Conservation (phyloP, 116 monocot species). For the Posidonia oceanica region DNA sequence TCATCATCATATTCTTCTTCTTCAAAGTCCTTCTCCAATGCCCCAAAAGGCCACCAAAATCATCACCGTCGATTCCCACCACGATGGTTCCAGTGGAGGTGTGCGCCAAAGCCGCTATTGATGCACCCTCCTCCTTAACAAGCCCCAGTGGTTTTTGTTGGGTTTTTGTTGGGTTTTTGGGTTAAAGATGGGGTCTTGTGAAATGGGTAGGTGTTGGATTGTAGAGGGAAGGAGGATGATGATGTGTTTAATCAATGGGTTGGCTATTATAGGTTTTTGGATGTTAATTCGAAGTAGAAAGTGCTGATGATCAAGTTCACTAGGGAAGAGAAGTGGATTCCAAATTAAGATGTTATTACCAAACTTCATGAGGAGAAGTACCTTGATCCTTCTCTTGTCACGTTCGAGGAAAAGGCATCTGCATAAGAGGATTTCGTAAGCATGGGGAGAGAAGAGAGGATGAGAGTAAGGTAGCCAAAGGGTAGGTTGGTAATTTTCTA, state of each 20-base stretch:
- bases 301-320: slow-evolving; percentile 44
- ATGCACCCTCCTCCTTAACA: slow-evolving; percentile 20
- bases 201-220: neutral
- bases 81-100: slow-evolving; percentile 18
- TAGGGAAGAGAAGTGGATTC: slow-evolving; percentile 40
- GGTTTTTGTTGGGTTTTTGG: slow-evolving; percentile 1
- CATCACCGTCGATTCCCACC: neutral
- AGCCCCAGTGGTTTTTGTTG: slow-evolving; percentile 41
- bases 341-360: slow-evolving; percentile 74
- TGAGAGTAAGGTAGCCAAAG: too few species aligned
- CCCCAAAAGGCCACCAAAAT: too few species aligned
- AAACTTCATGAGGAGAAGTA: slow-evolving; percentile 77
- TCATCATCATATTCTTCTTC: too few species aligned
- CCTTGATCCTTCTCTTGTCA: slow-evolving; percentile 40
- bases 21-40: too few species aligned
- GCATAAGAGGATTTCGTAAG: too few species aligned
- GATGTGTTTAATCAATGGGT: too few species aligned
- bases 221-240: too few species aligned
- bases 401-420: slow-evolving; percentile 52
- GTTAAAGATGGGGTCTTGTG: neutral
- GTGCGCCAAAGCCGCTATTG: slow-evolving; percentile 37
- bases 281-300: too few species aligned
- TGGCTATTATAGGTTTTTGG: too few species aligned
- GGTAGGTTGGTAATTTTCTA: too few species aligned
- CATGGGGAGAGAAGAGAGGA: too few species aligned